Evolutionary conservation across 345 rosid genomes (phyloP), one percentile per base, ranked within the genome.

Genomic region (Linum usitatissimum): DNA sequence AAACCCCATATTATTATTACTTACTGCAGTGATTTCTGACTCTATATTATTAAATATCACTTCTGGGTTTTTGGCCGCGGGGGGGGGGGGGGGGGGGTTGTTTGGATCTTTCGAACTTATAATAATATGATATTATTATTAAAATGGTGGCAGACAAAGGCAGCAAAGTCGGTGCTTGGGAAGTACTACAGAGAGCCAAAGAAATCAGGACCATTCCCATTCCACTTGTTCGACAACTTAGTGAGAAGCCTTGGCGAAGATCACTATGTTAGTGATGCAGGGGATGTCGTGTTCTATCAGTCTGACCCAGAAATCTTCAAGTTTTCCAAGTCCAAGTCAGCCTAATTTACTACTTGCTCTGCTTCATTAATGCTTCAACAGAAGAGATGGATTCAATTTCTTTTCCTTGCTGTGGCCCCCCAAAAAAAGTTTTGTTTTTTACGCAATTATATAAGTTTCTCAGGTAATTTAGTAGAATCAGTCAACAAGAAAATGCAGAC

Each of bases 141-240:
- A 23, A 34, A 34, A 17, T 20, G 21, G 7, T 53, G 18, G 56
- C 78, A 86, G 94, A 90, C 95, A 2, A 76, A 78, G 68, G 84
- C 87, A 45, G 88, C 95, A 0, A 90, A 84, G 66, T 77, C 78
- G 5, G 90, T 90, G 73, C 69, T 90, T 14, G 97, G 92, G 42
- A 84, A 83, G 64, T 90, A 90, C 72, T 90, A 90, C 63, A 76
- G 95, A 8, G 89, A 87, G 66, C 97, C 97, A 3, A 64, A 74
- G 65, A 85, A 72, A 68, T 87, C 92, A 2, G 90, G 88, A 54
- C 79, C 78, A 19, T 59, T 90, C 67, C 97, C 97, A 9, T 61
- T 73, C n/a, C 88, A 87, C 68, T 72, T 90, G 64, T 60, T 87
- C 45, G 74, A 79, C 28, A 78, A 66, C 75, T 77, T 87, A 14